phyloP scores from a whole-genome alignment of 192 early-diverging fungal species.

The Coemansia nantahalensis region DNA sequence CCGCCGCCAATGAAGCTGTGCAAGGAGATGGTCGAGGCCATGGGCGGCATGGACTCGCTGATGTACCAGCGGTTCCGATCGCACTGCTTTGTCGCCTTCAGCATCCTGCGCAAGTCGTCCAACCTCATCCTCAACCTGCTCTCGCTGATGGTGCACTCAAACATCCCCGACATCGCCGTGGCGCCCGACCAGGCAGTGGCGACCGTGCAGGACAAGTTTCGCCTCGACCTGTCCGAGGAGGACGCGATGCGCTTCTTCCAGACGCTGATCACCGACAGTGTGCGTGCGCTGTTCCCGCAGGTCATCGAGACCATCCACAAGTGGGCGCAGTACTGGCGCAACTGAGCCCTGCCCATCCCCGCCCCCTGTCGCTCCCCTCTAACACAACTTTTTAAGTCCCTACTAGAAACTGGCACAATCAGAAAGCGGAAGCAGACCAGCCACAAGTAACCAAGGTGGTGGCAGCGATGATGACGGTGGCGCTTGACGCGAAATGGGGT shows the following conservation, averaged over 20 bases:
- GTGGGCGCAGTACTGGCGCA: conserved; percentile 83
- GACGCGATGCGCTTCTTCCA: conserved; percentile 96
- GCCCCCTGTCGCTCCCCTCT: too few species aligned
- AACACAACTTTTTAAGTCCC: too few species aligned
- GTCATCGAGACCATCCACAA: conserved; percentile 98
- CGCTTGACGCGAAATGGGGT: too few species aligned
- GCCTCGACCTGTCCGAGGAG: conserved; percentile 87
- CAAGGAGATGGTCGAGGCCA: conserved; percentile 99
- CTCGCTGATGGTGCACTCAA: conserved; percentile 96
- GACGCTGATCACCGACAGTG: conserved; percentile 87
- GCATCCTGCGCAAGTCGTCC: conserved; percentile 85
- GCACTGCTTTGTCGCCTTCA: conserved; percentile 95
- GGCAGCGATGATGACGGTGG: too few species aligned
- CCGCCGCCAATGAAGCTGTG: conserved; percentile 99
- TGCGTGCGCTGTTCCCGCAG: conserved; percentile 94
- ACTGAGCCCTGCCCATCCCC: conserved; percentile 3
- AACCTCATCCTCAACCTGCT: conserved; percentile 98
- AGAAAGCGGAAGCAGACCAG: too few species aligned
- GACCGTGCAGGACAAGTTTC: conserved; percentile 96
- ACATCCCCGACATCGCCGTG: conserved; percentile 95
- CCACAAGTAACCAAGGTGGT: too few species aligned
- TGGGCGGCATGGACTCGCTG: conserved; percentile 90
- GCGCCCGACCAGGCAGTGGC: conserved; percentile 97
- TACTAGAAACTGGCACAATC: too few species aligned
- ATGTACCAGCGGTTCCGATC: conserved; percentile 89